Base-by-base conservation (phyloP, 306 rosid species). In the Vicia villosa region DNA sequence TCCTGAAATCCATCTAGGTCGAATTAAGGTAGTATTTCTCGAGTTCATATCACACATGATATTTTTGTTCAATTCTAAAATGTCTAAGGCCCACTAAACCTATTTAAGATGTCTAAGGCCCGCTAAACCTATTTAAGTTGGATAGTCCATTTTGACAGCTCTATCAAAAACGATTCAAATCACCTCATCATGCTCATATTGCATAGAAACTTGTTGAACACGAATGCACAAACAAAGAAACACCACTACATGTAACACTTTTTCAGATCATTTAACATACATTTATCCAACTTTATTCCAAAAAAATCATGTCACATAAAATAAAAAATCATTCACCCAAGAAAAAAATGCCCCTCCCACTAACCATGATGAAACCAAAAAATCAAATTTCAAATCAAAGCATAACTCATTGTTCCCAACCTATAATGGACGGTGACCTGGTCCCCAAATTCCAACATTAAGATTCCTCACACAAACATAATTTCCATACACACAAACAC, bases 361-460 rank as follows among this genome's bases (percentile, higher is more conserved):
- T 55, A 5, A 13, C 51, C 1, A 63, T 11, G 49, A 17, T 26
- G 65, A 55, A 52, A 68, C 10, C 5, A 69, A 68, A 69, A 68
- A 43, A 34, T 38, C 36, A 59, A 41, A 32, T 5, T 46, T 65
- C 50, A 67, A 59, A 54, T 24, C 37, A 42, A 34, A 34, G 20
- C 78, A 80, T 37, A 66, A 49, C 49, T 10, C 8, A 50, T 34
- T 7, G 49, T 65, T 65, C 37, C 67, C 3, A 1, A 30, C 5
- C 8, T 28, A 12, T 30, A 46, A 32, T 66, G 59, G 59, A 47
- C 28, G 16, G 46, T 66, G 71, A 47, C 46, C 43, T 66, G 71
- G 71, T 66, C 59, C 71, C 71, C 32, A 66, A 47, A 66, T 21
- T 5, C 71, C 43, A 66, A 66, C 59, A 30, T 66, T 10, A 13